Evolutionary conservation across 495 filamentous ascomycete species (phyloP).

Genomic region (Acidomyces sp.): DNA sequence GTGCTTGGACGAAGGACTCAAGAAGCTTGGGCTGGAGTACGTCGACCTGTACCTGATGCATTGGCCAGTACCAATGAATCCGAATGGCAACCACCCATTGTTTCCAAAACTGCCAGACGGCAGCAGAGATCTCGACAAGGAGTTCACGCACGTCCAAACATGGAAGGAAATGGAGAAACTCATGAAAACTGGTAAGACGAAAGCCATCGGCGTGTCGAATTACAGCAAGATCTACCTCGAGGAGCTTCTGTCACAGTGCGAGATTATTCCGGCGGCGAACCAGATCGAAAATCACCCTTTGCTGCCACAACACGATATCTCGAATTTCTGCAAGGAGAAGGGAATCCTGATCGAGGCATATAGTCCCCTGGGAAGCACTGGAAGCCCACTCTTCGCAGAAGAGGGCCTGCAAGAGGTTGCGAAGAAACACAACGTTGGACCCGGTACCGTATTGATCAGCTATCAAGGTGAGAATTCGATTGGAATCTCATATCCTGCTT

Average conservation of each 20-base stretch:
- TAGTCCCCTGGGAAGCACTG: conserved; percentile 57
- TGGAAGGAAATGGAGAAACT: conserved; percentile 75
- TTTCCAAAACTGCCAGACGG: conserved; percentile 65
- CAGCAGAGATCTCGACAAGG: conserved; percentile 50
- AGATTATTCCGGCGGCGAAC: conserved; percentile 66
- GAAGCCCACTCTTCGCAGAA: conserved; percentile 55
- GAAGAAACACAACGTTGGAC: conserved; percentile 50
- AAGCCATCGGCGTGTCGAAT: conserved; percentile 73
- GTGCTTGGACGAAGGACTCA: conserved; percentile 56
- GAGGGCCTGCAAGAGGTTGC: conserved; percentile 57
- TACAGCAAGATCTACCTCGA: conserved; percentile 63
- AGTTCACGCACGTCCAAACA: conserved; percentile 55
- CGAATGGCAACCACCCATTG: conserved; percentile 57
- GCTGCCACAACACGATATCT: conserved; percentile 76
- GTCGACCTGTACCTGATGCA: conserved; percentile 72
- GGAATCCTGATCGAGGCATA: conserved; percentile 20
- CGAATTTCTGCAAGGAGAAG: conserved; percentile 35
- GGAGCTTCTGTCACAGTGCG: conserved; percentile 52
- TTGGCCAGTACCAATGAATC: conserved; percentile 78
- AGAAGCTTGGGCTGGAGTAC: conserved; percentile 61
- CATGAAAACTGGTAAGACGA: conserved; percentile 50
- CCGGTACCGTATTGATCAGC: conserved; percentile 54
- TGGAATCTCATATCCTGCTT: conserved; percentile 15
- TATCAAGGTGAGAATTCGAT: conserved; percentile 51
- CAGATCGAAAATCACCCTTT: conserved; percentile 79